phyloP scores from a whole-genome alignment of 306 rosid genomes.

The Glycine tomentella region DNA sequence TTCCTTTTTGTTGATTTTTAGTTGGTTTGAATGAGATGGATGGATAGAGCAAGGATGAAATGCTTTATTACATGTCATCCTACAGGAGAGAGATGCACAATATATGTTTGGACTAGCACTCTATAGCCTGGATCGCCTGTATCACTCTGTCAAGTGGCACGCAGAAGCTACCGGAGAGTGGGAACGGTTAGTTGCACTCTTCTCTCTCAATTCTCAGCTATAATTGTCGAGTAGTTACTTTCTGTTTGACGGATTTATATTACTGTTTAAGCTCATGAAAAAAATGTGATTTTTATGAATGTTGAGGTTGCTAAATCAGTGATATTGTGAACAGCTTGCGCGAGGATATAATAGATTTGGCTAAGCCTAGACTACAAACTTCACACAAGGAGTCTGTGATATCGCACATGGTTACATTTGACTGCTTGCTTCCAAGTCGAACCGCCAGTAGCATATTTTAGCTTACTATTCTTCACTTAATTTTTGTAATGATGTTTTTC shows the following conservation, averaged over 20 bases:
- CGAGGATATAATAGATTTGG: slow-evolving; percentile 75
- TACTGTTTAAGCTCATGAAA: neutral
- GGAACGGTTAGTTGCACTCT: slow-evolving; percentile 67
- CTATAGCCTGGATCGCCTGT: slow-evolving; percentile 76
- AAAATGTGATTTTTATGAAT: slow-evolving; percentile 13
- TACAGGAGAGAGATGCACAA: slow-evolving; percentile 81
- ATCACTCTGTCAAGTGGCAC: slow-evolving; percentile 72
- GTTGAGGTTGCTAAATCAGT: slow-evolving; percentile 41
- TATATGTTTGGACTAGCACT: slow-evolving; percentile 75
- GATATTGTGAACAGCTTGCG: slow-evolving; percentile 65
- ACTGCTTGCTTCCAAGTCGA: slow-evolving; percentile 78
- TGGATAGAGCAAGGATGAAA: neutral
- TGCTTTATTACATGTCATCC: slow-evolving; percentile 5
- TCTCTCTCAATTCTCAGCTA: slow-evolving; percentile 3
- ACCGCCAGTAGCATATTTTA: slow-evolving; percentile 50
- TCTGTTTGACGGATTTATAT: slow-evolving; percentile 7
- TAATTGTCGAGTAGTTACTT: neutral
- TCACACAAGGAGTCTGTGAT: slow-evolving; percentile 62
- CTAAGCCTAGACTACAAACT: slow-evolving; percentile 70
- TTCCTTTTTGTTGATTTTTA: slow-evolving; percentile 7
- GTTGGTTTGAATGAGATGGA: slow-evolving; percentile 27
- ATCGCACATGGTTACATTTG: slow-evolving; percentile 66
- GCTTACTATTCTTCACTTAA: neutral
- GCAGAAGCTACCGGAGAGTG: slow-evolving; percentile 90
- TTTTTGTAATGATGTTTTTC: neutral